These are phyloP conservation scores for Neurospora crassa DNA, from an alignment of 2,329 filamentous ascomycete genomes.

Conservation along the genomic window DNA sequence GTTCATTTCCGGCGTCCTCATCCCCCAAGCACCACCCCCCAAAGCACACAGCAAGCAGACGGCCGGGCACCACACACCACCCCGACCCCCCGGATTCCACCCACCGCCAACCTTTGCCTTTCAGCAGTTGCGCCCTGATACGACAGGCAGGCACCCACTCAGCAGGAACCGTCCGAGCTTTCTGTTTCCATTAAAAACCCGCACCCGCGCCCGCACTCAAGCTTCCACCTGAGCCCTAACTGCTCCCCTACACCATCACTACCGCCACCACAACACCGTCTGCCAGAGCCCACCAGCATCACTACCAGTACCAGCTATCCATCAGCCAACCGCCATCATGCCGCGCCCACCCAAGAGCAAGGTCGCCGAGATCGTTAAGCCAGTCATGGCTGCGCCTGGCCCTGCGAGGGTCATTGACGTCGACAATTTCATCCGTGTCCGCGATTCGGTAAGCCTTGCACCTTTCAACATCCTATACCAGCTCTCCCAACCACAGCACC, in stretches of 20 bases:
- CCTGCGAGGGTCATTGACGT: conserved; percentile 47
- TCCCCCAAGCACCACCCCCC: background rate
- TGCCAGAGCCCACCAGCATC: conserved; percentile 8
- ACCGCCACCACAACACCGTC: conserved; percentile 17
- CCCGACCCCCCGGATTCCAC: background rate
- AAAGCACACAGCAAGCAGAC: background rate
- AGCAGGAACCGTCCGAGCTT: background rate
- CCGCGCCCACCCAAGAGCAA: conserved; percentile 37
- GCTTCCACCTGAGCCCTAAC: conserved; percentile 5
- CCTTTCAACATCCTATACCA: conserved; percentile 8
- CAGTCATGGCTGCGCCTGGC: conserved; percentile 15
- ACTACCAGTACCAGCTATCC: conserved; percentile 13
- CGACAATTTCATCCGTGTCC: conserved; percentile 69
- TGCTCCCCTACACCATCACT: conserved; percentile 19
- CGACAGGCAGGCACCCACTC: background rate
- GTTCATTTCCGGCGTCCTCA: conserved; percentile 17
- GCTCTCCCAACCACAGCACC: conserved; percentile 1
- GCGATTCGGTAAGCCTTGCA: conserved; percentile 62
- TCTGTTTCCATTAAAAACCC: conserved; percentile 1
- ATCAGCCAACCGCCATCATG: conserved; percentile 25
- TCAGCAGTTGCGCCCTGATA: conserved; percentile 2
- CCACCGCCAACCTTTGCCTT: background rate
- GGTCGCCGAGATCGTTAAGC: conserved; percentile 12
- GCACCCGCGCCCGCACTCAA: background rate
- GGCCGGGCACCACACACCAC: background rate